Evolutionary conservation across 352 stramenopile genomes (phyloP), one percentile per base, ranked within the genome.

Genomic region (Globisporangium solare): DNA sequence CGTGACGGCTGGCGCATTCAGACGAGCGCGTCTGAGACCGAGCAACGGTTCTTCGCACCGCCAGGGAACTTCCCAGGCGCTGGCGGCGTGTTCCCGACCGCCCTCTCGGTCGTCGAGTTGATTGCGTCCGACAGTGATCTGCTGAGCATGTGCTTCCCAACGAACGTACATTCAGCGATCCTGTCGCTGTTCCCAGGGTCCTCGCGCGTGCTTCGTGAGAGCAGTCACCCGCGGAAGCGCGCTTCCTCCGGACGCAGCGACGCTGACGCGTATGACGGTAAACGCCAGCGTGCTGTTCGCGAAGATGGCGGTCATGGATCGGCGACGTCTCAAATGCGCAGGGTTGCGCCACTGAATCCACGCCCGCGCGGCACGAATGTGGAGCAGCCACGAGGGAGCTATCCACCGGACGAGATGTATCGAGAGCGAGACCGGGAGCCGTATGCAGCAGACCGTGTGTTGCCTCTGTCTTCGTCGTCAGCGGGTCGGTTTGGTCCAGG

Each of bases 91-190:
- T 90, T 91, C 43, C 27, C 58, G 37, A 86, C 83, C 0, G 67
- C 70, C 2, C 61, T 92, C 40, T 76, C 87, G 24, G 80, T 91
- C n/a, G 78, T 92, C 1, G 78, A 83, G 46, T 63, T 79, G n/a
- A 91, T 92, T 55, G 83, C 79, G 1, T 84, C 70, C 18, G 69
- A 92, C 54, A 66, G 73, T 18, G 73, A 85, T 47, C 66, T 91
- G 10, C 52, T 92, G 18, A 70, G 53, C 6, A 65, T 61, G 8
- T 92, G 83, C 59, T 92, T 92, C 47, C 80, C 83, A 6, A 58
- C 67, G 7, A 92, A 90, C 47, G 79, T 92, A 22, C 83, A 89
- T 53, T 74, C 71, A 4, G 76, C 76, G 6, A 90, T 92, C 51
- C 56, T 88, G 51, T 89, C 78, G 24, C 64, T 92, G 35, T 71